Evolutionary conservation across 169 alveolate species (phyloP).

Genomic region (Toxoplasma gondii): DNA sequence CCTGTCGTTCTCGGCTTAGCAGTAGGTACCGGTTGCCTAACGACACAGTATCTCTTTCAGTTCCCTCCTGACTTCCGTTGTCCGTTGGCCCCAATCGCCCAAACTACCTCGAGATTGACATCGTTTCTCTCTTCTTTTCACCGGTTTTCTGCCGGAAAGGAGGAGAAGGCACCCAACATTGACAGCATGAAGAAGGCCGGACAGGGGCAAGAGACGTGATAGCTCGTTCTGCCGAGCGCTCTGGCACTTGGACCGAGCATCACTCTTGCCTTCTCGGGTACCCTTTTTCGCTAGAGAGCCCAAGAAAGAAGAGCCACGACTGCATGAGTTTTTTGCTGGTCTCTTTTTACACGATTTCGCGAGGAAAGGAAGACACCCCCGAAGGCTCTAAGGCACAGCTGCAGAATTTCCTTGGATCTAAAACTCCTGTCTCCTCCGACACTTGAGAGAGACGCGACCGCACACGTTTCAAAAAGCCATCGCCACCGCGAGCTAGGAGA

Average conservation of each 20-base stretch:
- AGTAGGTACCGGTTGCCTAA: background rate
- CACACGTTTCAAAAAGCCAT: background rate
- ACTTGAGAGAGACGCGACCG: constrained; percentile 3
- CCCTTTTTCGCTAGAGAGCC: background rate
- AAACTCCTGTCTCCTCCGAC: background rate
- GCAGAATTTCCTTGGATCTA: too few relatives aligned
- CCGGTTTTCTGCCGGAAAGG: background rate
- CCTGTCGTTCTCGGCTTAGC: background rate
- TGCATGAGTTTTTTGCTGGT: background rate
- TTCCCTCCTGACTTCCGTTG: background rate
- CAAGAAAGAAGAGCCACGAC: background rate
- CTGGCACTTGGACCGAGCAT: background rate
- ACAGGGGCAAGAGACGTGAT: background rate
- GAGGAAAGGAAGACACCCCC: background rate
- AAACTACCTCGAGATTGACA: background rate
- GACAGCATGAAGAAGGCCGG: background rate
- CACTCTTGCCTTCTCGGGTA: background rate
- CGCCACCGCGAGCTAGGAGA: background rate
- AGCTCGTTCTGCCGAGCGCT: constrained; percentile 7
- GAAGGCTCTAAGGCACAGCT: background rate
- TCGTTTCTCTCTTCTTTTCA: background rate
- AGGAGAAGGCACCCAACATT: background rate
- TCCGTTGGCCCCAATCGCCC: background rate
- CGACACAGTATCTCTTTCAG: background rate
- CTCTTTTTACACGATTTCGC: background rate